A percentile compares a stretch with the other conserved stretches of the same genome.
Evolutionary conservation across 1,284 basidiomycete genomes (phyloP).

Genomic region (Bjerkandera adusta): DNA sequence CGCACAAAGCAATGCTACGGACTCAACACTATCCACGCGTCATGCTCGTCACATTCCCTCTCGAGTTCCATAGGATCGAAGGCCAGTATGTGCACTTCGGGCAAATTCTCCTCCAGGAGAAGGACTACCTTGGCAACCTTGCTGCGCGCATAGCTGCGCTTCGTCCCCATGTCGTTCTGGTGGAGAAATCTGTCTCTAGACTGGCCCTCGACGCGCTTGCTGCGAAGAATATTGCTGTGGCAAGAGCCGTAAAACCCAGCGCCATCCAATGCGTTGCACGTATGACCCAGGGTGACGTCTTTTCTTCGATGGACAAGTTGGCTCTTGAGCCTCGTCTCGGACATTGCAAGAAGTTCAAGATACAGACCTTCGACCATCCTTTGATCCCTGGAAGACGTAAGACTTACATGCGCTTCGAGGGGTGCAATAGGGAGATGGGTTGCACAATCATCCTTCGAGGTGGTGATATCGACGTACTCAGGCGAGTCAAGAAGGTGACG

Average conservation of each 20-base stretch:
- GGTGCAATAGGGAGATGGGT: conserved; percentile 88
- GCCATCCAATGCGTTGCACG: conserved; percentile 88
- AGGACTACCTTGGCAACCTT: conserved; percentile 90
- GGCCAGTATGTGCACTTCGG: conserved; percentile 94
- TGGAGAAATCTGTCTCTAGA: conserved; percentile 90
- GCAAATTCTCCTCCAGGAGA: conserved; percentile 91
- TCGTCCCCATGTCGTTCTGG: conserved; percentile 91
- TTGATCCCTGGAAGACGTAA: conserved; percentile 90
- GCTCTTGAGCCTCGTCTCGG: conserved; percentile 90
- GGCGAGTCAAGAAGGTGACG: conserved; percentile 89
- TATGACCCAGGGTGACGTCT: conserved; percentile 94
- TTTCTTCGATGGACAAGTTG: conserved; percentile 94
- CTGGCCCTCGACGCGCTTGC: conserved; percentile 91
- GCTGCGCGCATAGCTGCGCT: conserved; percentile 88
- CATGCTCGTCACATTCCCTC: conserved; percentile 94
- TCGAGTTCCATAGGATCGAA: conserved; percentile 94
- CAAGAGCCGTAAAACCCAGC: conserved; percentile 85
- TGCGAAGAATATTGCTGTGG: conserved; percentile 87
- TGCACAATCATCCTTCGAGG: conserved; percentile 94
- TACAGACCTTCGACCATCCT: conserved; percentile 94
- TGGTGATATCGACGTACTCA: conserved; percentile 78
- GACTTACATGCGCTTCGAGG: conserved; percentile 97
- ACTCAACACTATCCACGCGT: conserved; percentile 80
- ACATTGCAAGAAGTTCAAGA: conserved; percentile 83
- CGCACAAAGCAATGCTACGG: conserved; percentile 87